Evolutionary conservation across 2,329 filamentous ascomycete genomes (phyloP).

Genomic region (Metarhizium album): DNA sequence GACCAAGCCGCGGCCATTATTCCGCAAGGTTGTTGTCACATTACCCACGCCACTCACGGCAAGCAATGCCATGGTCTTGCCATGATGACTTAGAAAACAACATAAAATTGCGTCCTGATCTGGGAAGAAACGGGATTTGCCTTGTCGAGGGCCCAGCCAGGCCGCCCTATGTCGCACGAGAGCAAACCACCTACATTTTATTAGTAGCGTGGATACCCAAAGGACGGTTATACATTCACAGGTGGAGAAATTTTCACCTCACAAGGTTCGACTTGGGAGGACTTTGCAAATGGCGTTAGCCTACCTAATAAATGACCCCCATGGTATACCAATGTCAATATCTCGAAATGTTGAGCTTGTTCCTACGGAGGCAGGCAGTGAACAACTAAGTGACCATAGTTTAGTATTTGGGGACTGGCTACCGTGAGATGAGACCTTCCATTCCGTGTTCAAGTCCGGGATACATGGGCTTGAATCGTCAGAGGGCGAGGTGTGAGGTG

Average conservation of each 20-base stretch:
- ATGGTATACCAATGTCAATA: slow-evolving; percentile 52
- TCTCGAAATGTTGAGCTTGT: slow-evolving; percentile 46
- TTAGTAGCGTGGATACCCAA: not conserved
- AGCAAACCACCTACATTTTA: slow-evolving; percentile 59
- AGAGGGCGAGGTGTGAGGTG: slow-evolving; percentile 16
- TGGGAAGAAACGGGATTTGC: slow-evolving; percentile 52
- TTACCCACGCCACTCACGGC: slow-evolving; percentile 66
- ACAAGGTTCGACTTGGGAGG: no score
- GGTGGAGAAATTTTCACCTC: not conserved
- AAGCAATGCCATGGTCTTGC: slow-evolving; percentile 66
- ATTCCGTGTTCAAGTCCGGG: slow-evolving; percentile 41
- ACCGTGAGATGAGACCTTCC: slow-evolving; percentile 40
- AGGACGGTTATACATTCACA: not conserved
- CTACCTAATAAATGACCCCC: slow-evolving; percentile 42
- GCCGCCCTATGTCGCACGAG: slow-evolving; percentile 69
- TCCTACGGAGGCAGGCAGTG: slow-evolving; percentile 44
- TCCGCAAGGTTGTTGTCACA: slow-evolving; percentile 58
- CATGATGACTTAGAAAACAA: slow-evolving; percentile 63
- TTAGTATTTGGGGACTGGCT: slow-evolving; percentile 59
- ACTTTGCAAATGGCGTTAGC: no score
- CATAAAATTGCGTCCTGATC: slow-evolving; percentile 71
- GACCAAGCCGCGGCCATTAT: slow-evolving; percentile 54
- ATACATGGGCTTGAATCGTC: slow-evolving; percentile 46
- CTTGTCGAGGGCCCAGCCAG: slow-evolving; percentile 86
- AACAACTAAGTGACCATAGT: slow-evolving; percentile 57